Evolutionary conservation across 1,284 basidiomycete species (phyloP), one percentile per base, ranked within the genome.

Genomic region (Bondarzewia mesenterica): DNA sequence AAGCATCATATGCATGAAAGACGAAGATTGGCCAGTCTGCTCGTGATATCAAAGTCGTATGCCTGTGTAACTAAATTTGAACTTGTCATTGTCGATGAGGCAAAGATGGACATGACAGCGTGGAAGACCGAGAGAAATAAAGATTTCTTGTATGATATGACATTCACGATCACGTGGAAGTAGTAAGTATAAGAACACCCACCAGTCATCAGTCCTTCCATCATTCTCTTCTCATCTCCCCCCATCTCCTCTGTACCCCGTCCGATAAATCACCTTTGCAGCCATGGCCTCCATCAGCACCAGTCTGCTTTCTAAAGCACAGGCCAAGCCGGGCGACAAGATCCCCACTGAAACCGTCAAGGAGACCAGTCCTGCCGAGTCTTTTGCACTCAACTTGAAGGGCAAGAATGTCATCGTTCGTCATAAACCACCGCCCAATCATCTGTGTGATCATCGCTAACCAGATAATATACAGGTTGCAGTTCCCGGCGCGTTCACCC

Each of bases 391-490:
- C 46, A 67, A 71, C 49, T 66, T 84, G 43, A 66, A 64, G 14
- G 86, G 87, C 36, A 87, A 80, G 69, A 85, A 82, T 59, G 62
- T 89, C 55, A 73, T 90, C 54, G 85, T 89, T 56, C 50, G 77
- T 64, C 35, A 18, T 46, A 4, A 5, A 12, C 12, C 25, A 32
- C 6, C 49, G 22, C 42, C 18, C 40, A 23, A 21, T 7, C 35
- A 41, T n/a, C 12, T 32, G 15, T 14, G 38, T 32, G 29, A 38
- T 12, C 50, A 26, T 48, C 36, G 20, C 5, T 16, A 40, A 37
- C 10, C 42, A 22, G 18, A 12, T 5, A 10, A 7, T 23, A 44
- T 39, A 18, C 16, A 79, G 79, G 65, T 81, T 42, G 73, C 77
- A 39, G 75, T 83, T 10, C 77, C 79, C 0, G 80, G 79, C 15